Evolutionary conservation across 148 eudicot genomes (phyloP).

Genomic region (Amaranthus palmeri): DNA sequence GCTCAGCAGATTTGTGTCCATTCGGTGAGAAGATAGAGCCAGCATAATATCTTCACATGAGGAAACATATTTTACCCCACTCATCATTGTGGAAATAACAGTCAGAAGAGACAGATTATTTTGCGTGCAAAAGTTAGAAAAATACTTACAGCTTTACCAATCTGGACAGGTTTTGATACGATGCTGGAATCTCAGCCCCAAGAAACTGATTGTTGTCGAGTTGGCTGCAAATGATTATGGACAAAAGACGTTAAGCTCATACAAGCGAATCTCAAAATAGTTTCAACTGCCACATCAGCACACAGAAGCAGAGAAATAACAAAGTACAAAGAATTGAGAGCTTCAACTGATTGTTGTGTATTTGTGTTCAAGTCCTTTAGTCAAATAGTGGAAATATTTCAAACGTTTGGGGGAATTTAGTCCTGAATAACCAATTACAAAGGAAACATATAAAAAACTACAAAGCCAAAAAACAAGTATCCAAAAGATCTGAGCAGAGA

Average conservation of each 20-base stretch:
- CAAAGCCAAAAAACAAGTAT: no score
- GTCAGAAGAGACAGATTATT: neutral
- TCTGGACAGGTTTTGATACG: conserved; percentile 53
- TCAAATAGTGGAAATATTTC: neutral
- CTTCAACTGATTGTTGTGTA: no score
- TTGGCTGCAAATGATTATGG: conserved; percentile 45
- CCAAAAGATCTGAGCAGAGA: conserved; percentile 1
- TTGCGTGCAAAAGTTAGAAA: conserved; percentile 1
- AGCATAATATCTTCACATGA: neutral
- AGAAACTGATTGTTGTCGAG: conserved; percentile 68
- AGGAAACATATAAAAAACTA: neutral
- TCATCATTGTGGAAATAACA: neutral
- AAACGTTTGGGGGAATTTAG: neutral
- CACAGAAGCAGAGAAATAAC: neutral
- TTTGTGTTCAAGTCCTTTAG: neutral
- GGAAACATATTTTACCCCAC: neutral
- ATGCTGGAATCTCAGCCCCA: conserved; percentile 52
- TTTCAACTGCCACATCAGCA: neutral
- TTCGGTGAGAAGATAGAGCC: no score
- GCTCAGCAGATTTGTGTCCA: no score
- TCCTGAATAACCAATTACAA: neutral
- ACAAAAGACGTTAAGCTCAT: conserved; percentile 6
- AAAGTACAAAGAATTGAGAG: no score
- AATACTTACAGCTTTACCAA: conserved; percentile 66
- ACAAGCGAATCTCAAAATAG: conserved; percentile 5